Base-by-base conservation (phyloP, 345 rosid species). In the Acer negundo region DNA sequence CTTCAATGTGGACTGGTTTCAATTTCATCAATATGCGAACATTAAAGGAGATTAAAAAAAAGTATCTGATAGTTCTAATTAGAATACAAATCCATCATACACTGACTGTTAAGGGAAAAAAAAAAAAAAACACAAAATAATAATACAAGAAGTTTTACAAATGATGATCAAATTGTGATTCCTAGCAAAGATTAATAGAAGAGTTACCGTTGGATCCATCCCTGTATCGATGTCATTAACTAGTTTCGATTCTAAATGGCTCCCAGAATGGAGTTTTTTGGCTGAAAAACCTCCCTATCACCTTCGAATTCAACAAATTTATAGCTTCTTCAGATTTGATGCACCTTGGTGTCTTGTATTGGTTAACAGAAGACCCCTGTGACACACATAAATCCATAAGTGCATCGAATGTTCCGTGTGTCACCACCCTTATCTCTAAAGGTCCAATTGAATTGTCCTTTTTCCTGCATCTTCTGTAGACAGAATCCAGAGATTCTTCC, bases 281-380 rank as follows among this genome's bases (percentile, higher is more conserved):
- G 86, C 97, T 92, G 86, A 84, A 88, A 84, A 86, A 91, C 74
- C 86, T 88, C 67, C 86, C 89, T 65, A 89, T 80, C 22, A 91
- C 95, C 63, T 92, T 90, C 6, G 94, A 87, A 71, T 92, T 88
- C 84, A 95, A 86, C 66, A 93, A 84, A 76, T 84, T 77, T n/a
- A 90, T 77, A 26, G 94, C 90, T 67, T 84, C 89, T 76, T 82
- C 85, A 9, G 97, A 84, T 75, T 88, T 88, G 78, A 95, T 92
- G 87, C 97, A 93, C 78, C 98, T 90, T 20, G 98, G 97, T 9
- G 97, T 95, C 85, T 95, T 95, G 80, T 95, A 95, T 74, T 95
- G 98, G 81, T 95, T 95, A 68, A 95, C 90, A 0, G 98, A 95
- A 65, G 98, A 95, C 6, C 98, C 98, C 75, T 88, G 90, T 11